Percentiles rank a stretch among this genome's conserved stretches.
phyloP scores from a whole-genome alignment of 495 filamentous ascomycete genomes.

The Arthonia radiata region DNA sequence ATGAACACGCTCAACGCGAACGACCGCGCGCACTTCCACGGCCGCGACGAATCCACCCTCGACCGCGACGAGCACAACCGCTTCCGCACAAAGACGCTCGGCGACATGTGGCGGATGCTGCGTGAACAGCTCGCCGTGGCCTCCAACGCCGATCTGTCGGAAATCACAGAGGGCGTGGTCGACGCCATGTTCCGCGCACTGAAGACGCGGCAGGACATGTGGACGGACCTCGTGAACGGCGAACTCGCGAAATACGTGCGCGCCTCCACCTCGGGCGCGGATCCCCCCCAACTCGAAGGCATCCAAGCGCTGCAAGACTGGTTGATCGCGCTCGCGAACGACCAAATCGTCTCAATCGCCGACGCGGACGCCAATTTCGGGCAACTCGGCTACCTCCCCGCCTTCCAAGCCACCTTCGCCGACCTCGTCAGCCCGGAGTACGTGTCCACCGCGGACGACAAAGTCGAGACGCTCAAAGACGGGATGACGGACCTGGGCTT shows the following conservation, averaged over 20 bases:
- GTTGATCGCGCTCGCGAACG: slow-evolving; percentile 90
- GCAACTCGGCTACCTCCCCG: slow-evolving; percentile 42
- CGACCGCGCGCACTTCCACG: slow-evolving; percentile 55
- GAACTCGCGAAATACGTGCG: slow-evolving; percentile 47
- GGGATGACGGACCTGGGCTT: slow-evolving; percentile 86
- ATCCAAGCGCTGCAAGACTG: slow-evolving; percentile 70
- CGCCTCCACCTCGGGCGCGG: slow-evolving; percentile 23
- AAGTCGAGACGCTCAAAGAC: slow-evolving; percentile 51
- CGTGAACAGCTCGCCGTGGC: slow-evolving; percentile 70
- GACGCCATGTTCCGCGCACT: slow-evolving; percentile 82
- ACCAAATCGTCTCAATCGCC: slow-evolving; percentile 94
- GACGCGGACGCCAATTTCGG: slow-evolving; percentile 21
- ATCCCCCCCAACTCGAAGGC: slow-evolving; percentile 40
- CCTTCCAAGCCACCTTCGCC: slow-evolving; percentile 57
- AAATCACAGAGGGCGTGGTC: slow-evolving; percentile 78
- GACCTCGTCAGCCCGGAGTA: slow-evolving; percentile 60
- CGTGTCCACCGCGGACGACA: slow-evolving; percentile 39
- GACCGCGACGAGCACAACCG: slow-evolving; percentile 67
- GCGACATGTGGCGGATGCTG: slow-evolving; percentile 94
- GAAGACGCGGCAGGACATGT: slow-evolving; percentile 51
- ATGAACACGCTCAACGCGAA: slow-evolving; percentile 69
- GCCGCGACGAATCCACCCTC: slow-evolving; percentile 50
- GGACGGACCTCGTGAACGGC: slow-evolving; percentile 73
- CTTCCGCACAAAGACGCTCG: slow-evolving; percentile 70
- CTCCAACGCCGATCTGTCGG: slow-evolving; percentile 50